These are phyloP conservation scores for Capsicum rhomboideum DNA, from an alignment of 257 asterid genomes.

Conservation along the genomic window DNA sequence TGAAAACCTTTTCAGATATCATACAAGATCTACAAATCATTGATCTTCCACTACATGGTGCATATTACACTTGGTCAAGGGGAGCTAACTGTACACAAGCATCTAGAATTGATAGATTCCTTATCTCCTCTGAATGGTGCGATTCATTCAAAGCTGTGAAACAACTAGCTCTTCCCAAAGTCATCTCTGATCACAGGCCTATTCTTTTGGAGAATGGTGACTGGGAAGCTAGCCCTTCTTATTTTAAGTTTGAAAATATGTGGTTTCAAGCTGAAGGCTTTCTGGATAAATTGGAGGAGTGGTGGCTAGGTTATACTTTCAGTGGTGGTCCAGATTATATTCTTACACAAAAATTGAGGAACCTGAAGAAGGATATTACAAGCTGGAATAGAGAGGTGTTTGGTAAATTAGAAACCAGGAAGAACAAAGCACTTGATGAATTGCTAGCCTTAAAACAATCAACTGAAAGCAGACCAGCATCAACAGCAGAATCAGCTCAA, in stretches of 20 bases:
- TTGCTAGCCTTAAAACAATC: not conserved
- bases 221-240: too few relatives aligned
- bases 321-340: not conserved
- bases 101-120: not conserved
- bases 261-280: not conserved
- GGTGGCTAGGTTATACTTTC: not conserved
- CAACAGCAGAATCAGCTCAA: too few relatives aligned
- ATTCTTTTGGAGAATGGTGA: too few relatives aligned
- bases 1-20: not conserved
- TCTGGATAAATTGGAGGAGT: not conserved
- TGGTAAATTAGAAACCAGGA: not conserved
- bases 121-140: not conserved
- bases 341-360: not conserved
- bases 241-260: too few relatives aligned
- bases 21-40: not conserved
- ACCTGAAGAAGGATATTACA: not conserved
- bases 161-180: too few relatives aligned
- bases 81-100: not conserved
- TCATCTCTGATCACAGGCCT: too few relatives aligned
- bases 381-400: not conserved
- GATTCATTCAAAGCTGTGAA: not conserved
- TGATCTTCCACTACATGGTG: not conserved
- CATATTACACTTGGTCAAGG: not conserved
- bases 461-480: too few relatives aligned
- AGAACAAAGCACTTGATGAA: not conserved